phyloP scores from a whole-genome alignment of 371 early-diverging fungal genomes.

The Nematocida ausubeli region DNA sequence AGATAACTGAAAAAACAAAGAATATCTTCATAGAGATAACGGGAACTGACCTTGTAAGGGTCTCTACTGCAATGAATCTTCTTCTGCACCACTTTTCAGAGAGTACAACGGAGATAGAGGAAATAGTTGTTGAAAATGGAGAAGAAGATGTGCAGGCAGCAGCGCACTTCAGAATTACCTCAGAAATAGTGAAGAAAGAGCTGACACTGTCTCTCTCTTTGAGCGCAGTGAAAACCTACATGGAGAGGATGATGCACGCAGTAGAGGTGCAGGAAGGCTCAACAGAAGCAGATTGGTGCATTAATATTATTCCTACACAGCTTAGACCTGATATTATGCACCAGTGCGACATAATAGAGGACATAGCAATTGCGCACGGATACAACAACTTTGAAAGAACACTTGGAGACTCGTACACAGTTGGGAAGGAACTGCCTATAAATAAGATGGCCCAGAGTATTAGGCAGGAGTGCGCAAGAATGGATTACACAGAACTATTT shows the following conservation, averaged over 20 bases:
- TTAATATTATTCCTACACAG: slow-evolving; percentile 78
- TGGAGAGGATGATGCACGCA: slow-evolving; percentile 68
- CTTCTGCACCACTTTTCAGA: slow-evolving; percentile 67
- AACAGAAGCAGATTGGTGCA: slow-evolving; percentile 70
- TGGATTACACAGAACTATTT: slow-evolving; percentile 89
- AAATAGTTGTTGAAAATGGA: not conserved
- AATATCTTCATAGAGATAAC: slow-evolving; percentile 97
- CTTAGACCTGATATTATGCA: slow-evolving; percentile 93
- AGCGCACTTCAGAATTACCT: slow-evolving; percentile 69
- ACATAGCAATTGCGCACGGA: slow-evolving; percentile 95
- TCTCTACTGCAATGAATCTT: slow-evolving; percentile 60
- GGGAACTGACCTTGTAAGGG: slow-evolving; percentile 76
- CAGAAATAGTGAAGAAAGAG: slow-evolving; percentile 72
- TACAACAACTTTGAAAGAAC: slow-evolving; percentile 84
- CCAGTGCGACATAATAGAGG: slow-evolving; percentile 94
- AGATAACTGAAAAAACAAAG: slow-evolving; percentile 86
- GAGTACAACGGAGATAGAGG: slow-evolving; percentile 73
- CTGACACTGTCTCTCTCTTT: slow-evolving; percentile 45
- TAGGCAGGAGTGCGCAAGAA: slow-evolving; percentile 79
- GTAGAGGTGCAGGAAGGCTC: slow-evolving; percentile 46
- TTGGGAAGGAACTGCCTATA: slow-evolving; percentile 79
- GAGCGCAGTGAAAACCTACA: slow-evolving; percentile 27
- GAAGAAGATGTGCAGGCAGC: not conserved
- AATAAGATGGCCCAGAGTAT: slow-evolving; percentile 86
- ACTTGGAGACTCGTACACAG: slow-evolving; percentile 75